Evolutionary conservation across 202 grass and related monocot genomes (phyloP).

Genomic region (Hordeum pubiflorum): DNA sequence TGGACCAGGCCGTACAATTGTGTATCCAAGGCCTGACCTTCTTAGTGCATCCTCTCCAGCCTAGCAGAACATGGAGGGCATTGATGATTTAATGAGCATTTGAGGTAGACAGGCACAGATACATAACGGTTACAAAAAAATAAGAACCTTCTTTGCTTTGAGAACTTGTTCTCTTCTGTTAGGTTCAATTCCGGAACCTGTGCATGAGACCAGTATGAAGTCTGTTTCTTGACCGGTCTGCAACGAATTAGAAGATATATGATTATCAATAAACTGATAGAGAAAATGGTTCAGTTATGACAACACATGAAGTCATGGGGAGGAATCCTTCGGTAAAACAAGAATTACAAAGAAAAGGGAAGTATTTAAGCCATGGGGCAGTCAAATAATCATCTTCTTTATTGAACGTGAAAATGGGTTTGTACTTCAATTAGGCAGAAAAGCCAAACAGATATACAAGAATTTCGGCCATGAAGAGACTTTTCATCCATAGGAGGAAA

Average conservation of each 20-base stretch:
- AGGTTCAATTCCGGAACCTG: conserved; percentile 82
- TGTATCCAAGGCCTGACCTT: conserved; percentile 95
- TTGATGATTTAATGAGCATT: conserved; percentile 23
- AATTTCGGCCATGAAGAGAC: background rate
- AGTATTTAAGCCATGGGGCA: background rate
- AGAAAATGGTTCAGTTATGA: background rate
- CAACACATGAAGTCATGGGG: background rate
- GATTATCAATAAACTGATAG: conserved; percentile 3
- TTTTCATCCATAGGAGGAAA: background rate
- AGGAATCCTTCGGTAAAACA: background rate
- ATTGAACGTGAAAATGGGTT: background rate
- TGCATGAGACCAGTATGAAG: conserved; percentile 82
- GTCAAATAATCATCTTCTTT: background rate
- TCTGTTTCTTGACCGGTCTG: conserved; percentile 89
- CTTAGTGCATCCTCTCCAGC: conserved; percentile 90
- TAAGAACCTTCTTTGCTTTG: conserved; percentile 84
- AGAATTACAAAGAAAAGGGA: background rate
- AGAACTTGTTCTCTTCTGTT: conserved; percentile 94
- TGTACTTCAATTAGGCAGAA: background rate
- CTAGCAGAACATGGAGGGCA: conserved; percentile 31
- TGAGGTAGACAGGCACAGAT: conserved; percentile 9
- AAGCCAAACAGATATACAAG: background rate
- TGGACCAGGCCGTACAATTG: conserved; percentile 83
- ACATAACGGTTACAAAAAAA: conserved; percentile 6
- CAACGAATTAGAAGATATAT: conserved; percentile 12